Evolutionary conservation across 2,329 filamentous ascomycete genomes (phyloP).

Genomic region (Didymella arachidicola): DNA sequence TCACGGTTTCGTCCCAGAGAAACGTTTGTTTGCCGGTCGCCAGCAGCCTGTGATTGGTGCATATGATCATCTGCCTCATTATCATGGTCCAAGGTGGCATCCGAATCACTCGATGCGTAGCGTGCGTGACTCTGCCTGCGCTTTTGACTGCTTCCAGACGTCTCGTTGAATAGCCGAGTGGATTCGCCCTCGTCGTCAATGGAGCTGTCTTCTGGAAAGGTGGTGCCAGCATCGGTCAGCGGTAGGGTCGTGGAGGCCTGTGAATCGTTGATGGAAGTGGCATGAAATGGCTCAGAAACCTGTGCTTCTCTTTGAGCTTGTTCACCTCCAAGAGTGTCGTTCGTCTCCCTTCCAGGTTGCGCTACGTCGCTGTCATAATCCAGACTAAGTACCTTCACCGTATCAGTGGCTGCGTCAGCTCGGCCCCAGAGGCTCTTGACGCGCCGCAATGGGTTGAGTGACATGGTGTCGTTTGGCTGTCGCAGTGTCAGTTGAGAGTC

Average conservation of each 20-base stretch:
- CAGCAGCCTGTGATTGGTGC: too few species aligned
- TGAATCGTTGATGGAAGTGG: too few species aligned
- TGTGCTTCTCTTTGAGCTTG: too few species aligned
- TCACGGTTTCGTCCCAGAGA: neutral
- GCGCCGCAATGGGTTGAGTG: neutral
- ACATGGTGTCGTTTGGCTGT: neutral
- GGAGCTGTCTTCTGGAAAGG: too few species aligned
- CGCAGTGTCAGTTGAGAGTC: neutral
- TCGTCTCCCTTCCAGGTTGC: neutral
- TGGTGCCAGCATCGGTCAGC: too few species aligned
- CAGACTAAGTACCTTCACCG: neutral
- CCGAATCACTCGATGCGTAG: too few species aligned
- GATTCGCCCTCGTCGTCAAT: neutral
- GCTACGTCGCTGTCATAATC: neutral
- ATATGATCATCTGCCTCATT: too few species aligned
- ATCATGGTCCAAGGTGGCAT: too few species aligned
- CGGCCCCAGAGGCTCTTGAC: neutral
- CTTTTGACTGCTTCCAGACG: neutral
- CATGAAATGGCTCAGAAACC: too few species aligned
- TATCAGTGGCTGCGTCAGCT: neutral
- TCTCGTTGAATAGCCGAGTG: neutral
- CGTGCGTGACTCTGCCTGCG: too few species aligned
- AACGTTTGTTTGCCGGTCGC: neutral
- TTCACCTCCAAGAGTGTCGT: too few species aligned
- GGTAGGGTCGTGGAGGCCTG: too few species aligned